These are phyloP conservation scores for Linum usitatissimum DNA, from an alignment of 345 rosid genomes.

Conservation along the genomic window DNA sequence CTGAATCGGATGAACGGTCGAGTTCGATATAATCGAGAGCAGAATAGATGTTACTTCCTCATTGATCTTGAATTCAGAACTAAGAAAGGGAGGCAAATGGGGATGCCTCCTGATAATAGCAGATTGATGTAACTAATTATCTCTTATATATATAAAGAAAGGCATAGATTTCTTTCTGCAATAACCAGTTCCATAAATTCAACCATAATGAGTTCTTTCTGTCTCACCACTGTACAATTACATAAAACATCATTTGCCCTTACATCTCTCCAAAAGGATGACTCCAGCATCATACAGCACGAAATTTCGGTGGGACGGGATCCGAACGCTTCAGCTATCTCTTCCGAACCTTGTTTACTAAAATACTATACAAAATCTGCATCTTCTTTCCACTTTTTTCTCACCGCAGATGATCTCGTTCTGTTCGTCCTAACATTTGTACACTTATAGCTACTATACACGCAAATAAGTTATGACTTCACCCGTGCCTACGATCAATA, in stretches of 20 bases:
- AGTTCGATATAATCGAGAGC: slow-evolving; percentile 42
- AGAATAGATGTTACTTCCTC: slow-evolving; percentile 37
- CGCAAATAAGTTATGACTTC: not conserved
- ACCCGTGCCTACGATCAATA: not conserved
- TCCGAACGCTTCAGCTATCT: not conserved
- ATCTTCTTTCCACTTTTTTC: not conserved
- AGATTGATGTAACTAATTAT: not conserved
- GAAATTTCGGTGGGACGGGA: not conserved
- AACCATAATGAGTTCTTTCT: not conserved
- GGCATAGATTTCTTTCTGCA: slow-evolving; percentile 8
- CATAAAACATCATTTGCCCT: slow-evolving; percentile 11
- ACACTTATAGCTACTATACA: not conserved
- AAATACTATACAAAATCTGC: not conserved
- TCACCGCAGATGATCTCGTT: not conserved
- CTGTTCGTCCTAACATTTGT: not conserved
- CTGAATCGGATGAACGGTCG: slow-evolving; percentile 49
- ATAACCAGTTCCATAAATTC: slow-evolving; percentile 4
- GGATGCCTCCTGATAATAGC: slow-evolving; percentile 12
- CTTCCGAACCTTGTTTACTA: not conserved
- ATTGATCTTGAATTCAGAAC: slow-evolving; percentile 39
- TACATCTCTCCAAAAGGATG: too few relatives aligned
- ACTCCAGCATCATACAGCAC: too few relatives aligned
- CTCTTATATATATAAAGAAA: not conserved
- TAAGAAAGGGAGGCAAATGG: slow-evolving; percentile 18
- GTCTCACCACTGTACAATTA: slow-evolving; percentile 22